Evolutionary conservation across 179 eudicot species (phyloP).

Genomic region (Silene noctiflora): DNA sequence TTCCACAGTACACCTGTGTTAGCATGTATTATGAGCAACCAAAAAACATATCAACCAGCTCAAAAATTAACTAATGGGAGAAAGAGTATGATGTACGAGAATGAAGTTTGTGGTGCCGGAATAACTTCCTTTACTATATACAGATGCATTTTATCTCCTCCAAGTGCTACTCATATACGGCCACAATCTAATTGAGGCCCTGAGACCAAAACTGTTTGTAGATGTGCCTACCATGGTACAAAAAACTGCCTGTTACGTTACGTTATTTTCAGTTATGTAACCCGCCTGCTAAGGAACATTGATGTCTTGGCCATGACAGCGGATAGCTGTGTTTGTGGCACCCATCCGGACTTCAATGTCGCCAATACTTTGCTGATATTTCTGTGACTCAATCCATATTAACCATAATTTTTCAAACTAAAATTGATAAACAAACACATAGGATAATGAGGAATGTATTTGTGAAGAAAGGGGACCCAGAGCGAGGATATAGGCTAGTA

Average conservation of each 20-base stretch:
- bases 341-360: neutral
- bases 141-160: neutral
- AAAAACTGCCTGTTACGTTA: neutral
- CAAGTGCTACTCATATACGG: neutral
- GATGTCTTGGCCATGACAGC: neutral
- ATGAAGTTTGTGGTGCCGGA: neutral
- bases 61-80: neutral
- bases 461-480: neutral
- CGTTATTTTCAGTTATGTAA: neutral
- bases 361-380: neutral
- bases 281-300: neutral
- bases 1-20: neutral
- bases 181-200: neutral
- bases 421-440: neutral
- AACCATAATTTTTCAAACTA: neutral
- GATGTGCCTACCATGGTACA: neutral
- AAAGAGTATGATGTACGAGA: neutral
- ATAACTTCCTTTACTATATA: neutral
- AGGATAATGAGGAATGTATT: neutral
- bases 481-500: too few relatives aligned
- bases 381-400: neutral
- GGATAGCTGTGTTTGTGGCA: too few relatives aligned
- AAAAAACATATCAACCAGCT: too few relatives aligned
- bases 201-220: neutral
- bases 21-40: neutral